Evolutionary conservation across 176 grass and related monocot genomes (phyloP), one percentile per base, ranked within the genome.

Genomic region (Microstegium vimineum): DNA sequence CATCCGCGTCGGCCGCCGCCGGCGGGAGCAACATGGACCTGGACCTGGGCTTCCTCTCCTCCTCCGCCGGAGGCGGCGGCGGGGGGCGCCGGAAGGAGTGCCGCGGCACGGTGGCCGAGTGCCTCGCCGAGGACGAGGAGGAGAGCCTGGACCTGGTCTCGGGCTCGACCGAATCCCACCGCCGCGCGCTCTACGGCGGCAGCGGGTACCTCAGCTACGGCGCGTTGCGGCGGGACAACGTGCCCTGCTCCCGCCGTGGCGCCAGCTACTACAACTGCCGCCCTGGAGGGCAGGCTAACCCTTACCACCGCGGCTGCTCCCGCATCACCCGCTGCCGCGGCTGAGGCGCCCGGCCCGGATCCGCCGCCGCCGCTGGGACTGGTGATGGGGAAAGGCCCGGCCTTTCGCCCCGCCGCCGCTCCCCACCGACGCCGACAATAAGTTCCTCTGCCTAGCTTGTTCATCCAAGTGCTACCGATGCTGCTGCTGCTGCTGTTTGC

Each of bases 221-320:
- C 41, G 88, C 93, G 32, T 80, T 96, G 17, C 84, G 93, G 1
- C 40, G 88, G 41, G 86, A 87, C 90, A 87, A 25, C 79, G 83
- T 92, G 6, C 93, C 93, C 7, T 96, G 93, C 86, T 90, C 79
- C 46, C 87, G 76, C 37, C 88, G 93, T 52, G 93, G 93, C 40
- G 90, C 93, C 31, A 90, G 88, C 82, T 96, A 96, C 90, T 92
- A 90, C 81, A 96, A 96, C 93, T 96, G 93, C 85, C 86, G 88
- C 62, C 80, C 93, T 17, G 93, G 93, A 23, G 93, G 26, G 0
- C 86, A 90, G 79, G 83, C 88, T 32, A 93, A 96, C 74, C 93
- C 93, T 28, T 96, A 96, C 85, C 76, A 66, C 75, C 93, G 93
- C 64, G 90, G 93, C 0, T 96, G 93, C 90, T 93, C 93, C 11